Conservation (phyloP, 768 basidiomycete genomes). For the Termitomyces sp. region DNA sequence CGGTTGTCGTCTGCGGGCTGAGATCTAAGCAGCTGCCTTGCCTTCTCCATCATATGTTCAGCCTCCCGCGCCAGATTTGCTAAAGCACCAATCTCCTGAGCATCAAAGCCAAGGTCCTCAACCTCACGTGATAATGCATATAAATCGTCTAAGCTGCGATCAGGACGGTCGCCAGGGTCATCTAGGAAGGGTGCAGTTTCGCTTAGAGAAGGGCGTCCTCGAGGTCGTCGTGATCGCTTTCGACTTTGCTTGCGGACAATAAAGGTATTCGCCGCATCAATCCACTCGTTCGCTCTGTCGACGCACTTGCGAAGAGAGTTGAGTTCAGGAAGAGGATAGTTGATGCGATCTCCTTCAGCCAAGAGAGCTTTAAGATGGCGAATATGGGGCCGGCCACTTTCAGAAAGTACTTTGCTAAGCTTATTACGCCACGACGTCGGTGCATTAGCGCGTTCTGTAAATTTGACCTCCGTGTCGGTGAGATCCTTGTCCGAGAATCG, state of each 20-base stretch:
- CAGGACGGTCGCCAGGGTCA: slow-evolving; percentile 65
- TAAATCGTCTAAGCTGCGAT: slow-evolving; percentile 67
- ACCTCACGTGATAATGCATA: slow-evolving; percentile 67
- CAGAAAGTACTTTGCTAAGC: slow-evolving; percentile 58
- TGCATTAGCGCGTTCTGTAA: slow-evolving; percentile 65
- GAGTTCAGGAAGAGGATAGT: slow-evolving; percentile 67
- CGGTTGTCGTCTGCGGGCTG: slow-evolving; percentile 41
- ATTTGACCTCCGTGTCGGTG: slow-evolving; percentile 55
- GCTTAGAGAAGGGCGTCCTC: slow-evolving; percentile 43
- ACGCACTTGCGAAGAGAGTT: slow-evolving; percentile 73
- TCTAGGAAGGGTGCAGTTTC: slow-evolving; percentile 31
- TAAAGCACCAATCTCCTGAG: slow-evolving; percentile 63
- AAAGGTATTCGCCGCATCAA: slow-evolving; percentile 78
- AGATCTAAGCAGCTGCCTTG: slow-evolving; percentile 42
- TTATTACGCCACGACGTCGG: slow-evolving; percentile 75
- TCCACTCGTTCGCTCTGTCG: slow-evolving; percentile 77
- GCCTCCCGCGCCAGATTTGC: slow-evolving; percentile 52
- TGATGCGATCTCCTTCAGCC: slow-evolving; percentile 86
- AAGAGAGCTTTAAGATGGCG: slow-evolving; percentile 78
- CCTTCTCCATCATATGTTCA: slow-evolving; percentile 57
- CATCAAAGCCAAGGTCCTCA: slow-evolving; percentile 78
- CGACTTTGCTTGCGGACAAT: slow-evolving; percentile 75
- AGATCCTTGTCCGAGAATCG: slow-evolving; percentile 81
- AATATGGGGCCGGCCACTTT: slow-evolving; percentile 67
- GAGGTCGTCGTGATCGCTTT: slow-evolving; percentile 65